Evolutionary conservation across 768 basidiomycete genomes (phyloP).

Genomic region (Rhizopogon vesiculosus): DNA sequence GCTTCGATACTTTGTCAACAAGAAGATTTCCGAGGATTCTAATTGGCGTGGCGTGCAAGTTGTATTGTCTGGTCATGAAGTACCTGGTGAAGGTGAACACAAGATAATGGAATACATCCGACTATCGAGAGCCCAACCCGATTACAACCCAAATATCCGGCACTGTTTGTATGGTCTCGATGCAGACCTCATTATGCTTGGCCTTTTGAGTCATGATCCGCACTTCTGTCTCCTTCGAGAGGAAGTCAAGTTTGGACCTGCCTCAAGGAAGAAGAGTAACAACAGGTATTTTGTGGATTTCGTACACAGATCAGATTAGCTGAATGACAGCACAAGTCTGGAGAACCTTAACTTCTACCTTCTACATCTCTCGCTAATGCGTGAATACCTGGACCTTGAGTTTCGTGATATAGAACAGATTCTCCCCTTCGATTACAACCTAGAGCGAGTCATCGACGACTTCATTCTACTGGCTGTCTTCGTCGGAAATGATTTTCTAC

Average conservation of each 20-base stretch:
- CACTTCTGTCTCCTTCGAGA: slow-evolving; percentile 97
- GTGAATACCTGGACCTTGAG: slow-evolving; percentile 97
- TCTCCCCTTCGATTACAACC: slow-evolving; percentile 77
- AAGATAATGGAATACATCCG: slow-evolving; percentile 99
- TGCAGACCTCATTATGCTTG: slow-evolving; percentile 98
- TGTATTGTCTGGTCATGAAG: slow-evolving; percentile 94
- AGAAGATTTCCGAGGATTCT: slow-evolving; percentile 96
- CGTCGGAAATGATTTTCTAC: slow-evolving; percentile 96
- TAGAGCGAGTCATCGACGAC: slow-evolving; percentile 96
- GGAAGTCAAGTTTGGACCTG: slow-evolving; percentile 96
- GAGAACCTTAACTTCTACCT: slow-evolving; percentile 92
- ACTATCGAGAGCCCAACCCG: slow-evolving; percentile 87
- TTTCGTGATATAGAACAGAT: slow-evolving; percentile 68
- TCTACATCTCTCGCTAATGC: slow-evolving; percentile 88
- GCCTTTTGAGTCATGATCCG: slow-evolving; percentile 94
- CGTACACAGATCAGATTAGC: slow-evolving; percentile 5
- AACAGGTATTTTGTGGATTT: slow-evolving; percentile 35
- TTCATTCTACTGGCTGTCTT: slow-evolving; percentile 96
- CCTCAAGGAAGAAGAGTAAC: slow-evolving; percentile 64
- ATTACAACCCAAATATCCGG: slow-evolving; percentile 94
- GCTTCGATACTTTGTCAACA: slow-evolving; percentile 93
- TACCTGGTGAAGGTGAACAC: slow-evolving; percentile 99
- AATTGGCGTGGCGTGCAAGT: slow-evolving; percentile 92
- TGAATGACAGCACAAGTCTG: slow-evolving; percentile 28
- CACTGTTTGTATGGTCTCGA: slow-evolving; percentile 99